A percentile compares a stretch with the other conserved stretches of the same genome.
These are phyloP conservation scores for Backusella tuberculispora DNA, from an alignment of 192 early-diverging fungal species.

Conservation along the genomic window DNA sequence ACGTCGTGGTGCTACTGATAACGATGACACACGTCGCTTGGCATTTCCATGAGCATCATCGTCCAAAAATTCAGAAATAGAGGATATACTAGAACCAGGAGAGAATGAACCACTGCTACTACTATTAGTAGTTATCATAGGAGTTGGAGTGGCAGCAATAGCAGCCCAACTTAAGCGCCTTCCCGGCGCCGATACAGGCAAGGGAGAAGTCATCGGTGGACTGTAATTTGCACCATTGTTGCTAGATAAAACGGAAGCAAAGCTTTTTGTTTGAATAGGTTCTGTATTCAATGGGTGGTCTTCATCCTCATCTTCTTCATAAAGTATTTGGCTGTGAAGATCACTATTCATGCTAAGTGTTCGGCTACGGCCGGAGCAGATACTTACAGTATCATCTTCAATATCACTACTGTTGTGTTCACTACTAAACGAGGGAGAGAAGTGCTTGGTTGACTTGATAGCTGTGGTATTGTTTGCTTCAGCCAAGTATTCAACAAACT, in stretches of 20 bases:
- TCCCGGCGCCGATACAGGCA: conserved; percentile 18
- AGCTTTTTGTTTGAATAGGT: background rate
- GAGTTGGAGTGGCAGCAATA: conserved; percentile 30
- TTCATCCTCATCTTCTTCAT: conserved; percentile 33
- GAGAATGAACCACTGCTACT: background rate
- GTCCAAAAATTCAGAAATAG: background rate
- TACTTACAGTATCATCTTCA: conserved; percentile 11
- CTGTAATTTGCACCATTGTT: background rate
- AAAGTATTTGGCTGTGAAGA: conserved; percentile 6
- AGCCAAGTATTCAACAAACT: conserved; percentile 71
- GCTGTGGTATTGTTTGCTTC: background rate
- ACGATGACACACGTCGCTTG: background rate
- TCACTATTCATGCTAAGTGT: conserved; percentile 21
- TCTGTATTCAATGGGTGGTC: background rate
- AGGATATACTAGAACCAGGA: background rate
- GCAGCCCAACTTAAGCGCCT: conserved; percentile 39
- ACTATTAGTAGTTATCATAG: background rate
- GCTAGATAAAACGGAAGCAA: background rate
- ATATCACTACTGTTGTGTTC: background rate
- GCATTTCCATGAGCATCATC: background rate
- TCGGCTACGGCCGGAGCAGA: conserved; percentile 14
- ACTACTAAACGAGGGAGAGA: background rate
- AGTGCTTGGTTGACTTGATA: background rate
- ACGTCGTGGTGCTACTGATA: conserved; percentile 8
- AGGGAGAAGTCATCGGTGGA: conserved; percentile 9